These are phyloP conservation scores for Setaria italica DNA, from an alignment of 202 grass and related monocot genomes.

Conservation along the genomic window DNA sequence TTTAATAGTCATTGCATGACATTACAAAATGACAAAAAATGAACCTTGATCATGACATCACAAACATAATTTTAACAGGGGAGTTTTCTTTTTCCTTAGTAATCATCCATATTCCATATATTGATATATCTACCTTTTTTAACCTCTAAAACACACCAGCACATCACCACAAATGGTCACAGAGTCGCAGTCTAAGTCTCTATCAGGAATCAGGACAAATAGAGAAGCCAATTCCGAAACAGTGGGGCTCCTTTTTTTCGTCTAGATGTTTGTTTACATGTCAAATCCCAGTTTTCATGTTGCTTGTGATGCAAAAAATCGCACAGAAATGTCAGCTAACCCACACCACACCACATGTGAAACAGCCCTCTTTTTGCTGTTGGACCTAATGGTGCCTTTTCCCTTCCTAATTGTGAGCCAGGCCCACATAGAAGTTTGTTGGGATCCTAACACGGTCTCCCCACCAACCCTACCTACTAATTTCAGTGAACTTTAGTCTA, in stretches of 20 bases:
- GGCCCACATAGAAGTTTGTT: slow-evolving; percentile 24
- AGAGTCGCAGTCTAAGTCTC: background rate
- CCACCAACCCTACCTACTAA: background rate
- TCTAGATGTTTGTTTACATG: background rate
- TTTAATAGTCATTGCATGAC: background rate
- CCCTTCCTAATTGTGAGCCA: background rate
- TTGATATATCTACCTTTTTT: too few relatives aligned
- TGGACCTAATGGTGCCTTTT: background rate
- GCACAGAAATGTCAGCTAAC: background rate
- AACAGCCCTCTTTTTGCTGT: background rate
- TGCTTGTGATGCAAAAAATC: slow-evolving; percentile 16
- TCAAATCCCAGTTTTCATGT: background rate
- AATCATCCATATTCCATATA: background rate
- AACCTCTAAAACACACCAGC: background rate
- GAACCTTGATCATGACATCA: background rate
- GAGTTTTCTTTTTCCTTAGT: background rate
- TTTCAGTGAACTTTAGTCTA: background rate
- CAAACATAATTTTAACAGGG: background rate
- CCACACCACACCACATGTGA: background rate
- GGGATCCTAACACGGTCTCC: background rate
- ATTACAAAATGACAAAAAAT: background rate
- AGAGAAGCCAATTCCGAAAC: background rate
- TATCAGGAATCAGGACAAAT: background rate
- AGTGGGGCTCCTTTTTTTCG: background rate
- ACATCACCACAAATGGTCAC: background rate